These are phyloP conservation scores for Acer campestre DNA, from an alignment of 345 rosid genomes.

Conservation along the genomic window DNA sequence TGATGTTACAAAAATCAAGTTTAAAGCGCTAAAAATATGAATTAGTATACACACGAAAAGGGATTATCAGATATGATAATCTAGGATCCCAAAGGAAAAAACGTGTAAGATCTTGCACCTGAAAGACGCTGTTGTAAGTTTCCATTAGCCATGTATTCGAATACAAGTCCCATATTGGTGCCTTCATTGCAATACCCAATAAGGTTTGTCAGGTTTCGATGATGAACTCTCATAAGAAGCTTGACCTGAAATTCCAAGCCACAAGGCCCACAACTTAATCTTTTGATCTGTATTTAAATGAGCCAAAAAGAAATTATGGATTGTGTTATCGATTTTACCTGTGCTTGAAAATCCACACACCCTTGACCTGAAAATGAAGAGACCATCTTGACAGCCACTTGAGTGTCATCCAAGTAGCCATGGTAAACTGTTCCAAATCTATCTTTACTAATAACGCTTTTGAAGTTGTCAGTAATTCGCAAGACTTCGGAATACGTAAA, in stretches of 20 bases:
- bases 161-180: slow-evolving; percentile 44
- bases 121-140: slow-evolving; percentile 43
- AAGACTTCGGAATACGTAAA: slow-evolving; percentile 38
- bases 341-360: slow-evolving; percentile 42
- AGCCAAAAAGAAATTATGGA: neutral
- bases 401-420: slow-evolving; percentile 34
- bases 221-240: slow-evolving; percentile 62
- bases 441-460: slow-evolving; percentile 48
- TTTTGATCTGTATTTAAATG: neutral
- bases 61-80: no score
- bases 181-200: slow-evolving; percentile 25
- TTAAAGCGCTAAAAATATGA: neutral
- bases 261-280: no score
- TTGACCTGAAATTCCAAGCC: slow-evolving; percentile 33
- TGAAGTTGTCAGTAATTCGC: slow-evolving; percentile 45
- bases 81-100: neutral
- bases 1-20: neutral
- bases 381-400: slow-evolving; percentile 54
- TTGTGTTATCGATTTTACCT: slow-evolving; percentile 27
- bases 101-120: slow-evolving; percentile 47
- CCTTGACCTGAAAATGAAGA: slow-evolving; percentile 52
- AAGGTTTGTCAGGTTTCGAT: slow-evolving; percentile 47
- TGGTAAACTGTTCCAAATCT: slow-evolving; percentile 60
- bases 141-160: slow-evolving; percentile 59
- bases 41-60: neutral